These are phyloP conservation scores for Gentiana macrophylla DNA, from an alignment of 257 asterid genomes.

Conservation along the genomic window DNA sequence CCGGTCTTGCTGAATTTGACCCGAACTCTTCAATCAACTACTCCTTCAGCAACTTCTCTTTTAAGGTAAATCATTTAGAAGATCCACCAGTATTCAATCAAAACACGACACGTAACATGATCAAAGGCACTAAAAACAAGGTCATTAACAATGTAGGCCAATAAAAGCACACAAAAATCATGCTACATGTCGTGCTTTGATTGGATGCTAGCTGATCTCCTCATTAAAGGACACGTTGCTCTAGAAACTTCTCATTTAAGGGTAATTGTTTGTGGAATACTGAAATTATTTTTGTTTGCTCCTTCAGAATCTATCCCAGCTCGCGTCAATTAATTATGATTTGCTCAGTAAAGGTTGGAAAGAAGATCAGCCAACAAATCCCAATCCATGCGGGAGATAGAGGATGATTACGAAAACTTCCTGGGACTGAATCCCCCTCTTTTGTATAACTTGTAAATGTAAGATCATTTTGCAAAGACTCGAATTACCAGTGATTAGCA, in stretches of 20 bases:
- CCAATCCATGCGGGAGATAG: conserved; percentile 23
- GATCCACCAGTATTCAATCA: too few species aligned
- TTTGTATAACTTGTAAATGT: conserved; percentile 38
- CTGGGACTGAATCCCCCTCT: background rate
- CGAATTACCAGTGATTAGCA: background rate
- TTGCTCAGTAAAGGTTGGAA: conserved; percentile 79
- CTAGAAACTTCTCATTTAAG: too few species aligned
- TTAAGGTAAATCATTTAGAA: conserved; percentile 44
- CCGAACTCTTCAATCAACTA: conserved; percentile 60
- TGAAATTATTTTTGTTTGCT: background rate
- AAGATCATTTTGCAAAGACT: background rate
- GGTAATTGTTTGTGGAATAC: too few species aligned
- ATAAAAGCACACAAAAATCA: too few species aligned
- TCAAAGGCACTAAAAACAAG: too few species aligned
- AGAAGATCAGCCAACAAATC: conserved; percentile 57
- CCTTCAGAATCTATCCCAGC: conserved; percentile 90
- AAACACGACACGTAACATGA: too few species aligned
- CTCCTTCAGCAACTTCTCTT: conserved; percentile 95
- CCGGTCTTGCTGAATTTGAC: conserved; percentile 55
- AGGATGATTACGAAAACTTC: conserved; percentile 5
- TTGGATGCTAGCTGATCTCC: too few species aligned
- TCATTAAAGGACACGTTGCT: too few species aligned
- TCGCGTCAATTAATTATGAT: conserved; percentile 91
- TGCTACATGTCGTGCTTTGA: too few species aligned
- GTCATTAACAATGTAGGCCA: too few species aligned